These are phyloP conservation scores for Sanghuangporus baumii DNA, from an alignment of 1,284 basidiomycete species.

Conservation along the genomic window DNA sequence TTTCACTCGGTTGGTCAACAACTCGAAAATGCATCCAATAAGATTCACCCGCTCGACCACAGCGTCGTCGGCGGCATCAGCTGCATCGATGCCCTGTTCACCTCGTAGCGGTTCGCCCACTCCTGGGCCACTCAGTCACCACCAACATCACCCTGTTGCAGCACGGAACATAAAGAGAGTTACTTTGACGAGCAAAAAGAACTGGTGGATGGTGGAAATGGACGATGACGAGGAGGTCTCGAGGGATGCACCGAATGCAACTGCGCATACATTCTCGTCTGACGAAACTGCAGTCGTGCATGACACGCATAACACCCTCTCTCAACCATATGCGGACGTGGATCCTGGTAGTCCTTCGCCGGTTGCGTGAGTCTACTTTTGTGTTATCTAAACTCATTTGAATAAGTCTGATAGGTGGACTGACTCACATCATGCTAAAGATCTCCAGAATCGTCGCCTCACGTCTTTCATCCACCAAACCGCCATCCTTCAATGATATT, in stretches of 20 bases:
- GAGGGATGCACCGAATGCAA: conserved; percentile 24
- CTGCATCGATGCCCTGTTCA: neutral
- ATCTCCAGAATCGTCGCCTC: conserved; percentile 16
- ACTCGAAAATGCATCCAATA: neutral
- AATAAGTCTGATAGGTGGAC: neutral
- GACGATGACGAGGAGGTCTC: conserved; percentile 51
- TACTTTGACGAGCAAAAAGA: conserved; percentile 77
- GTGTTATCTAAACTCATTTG: neutral
- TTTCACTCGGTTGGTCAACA: neutral
- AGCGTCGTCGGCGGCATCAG: conserved; percentile 2
- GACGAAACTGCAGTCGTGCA: conserved; percentile 44
- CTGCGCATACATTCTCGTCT: conserved; percentile 40
- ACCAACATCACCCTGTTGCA: conserved; percentile 5
- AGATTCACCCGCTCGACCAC: conserved; percentile 15
- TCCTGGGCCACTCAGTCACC: neutral
- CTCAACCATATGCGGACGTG: conserved; percentile 22
- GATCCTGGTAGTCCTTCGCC: conserved; percentile 17
- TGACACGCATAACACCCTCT: conserved; percentile 19
- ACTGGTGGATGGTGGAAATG: conserved; percentile 83
- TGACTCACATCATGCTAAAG: neutral
- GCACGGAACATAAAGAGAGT: conserved; percentile 59
- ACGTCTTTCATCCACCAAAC: conserved; percentile 50
- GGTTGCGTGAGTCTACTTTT: conserved; percentile 6
- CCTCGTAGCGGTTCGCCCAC: conserved; percentile 3
- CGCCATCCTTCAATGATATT: conserved; percentile 68